Base-by-base conservation (phyloP, 2,329 filamentous ascomycete genomes). In the Lojkania enalia region DNA sequence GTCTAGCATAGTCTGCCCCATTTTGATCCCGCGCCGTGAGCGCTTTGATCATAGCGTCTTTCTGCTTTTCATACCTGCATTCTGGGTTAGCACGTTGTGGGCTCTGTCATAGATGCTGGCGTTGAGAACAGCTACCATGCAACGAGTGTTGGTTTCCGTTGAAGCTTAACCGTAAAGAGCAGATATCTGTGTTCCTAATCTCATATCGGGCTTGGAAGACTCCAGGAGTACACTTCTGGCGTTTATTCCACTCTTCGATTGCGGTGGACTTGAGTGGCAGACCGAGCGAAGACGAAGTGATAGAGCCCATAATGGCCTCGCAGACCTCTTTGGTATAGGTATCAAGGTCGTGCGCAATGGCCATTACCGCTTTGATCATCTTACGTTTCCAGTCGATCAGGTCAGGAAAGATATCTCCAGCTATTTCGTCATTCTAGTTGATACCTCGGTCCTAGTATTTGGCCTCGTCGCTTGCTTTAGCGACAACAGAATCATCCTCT, bases 371-470 rank as follows among this genome's bases (percentile, higher is more conserved):
- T 15, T 15, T 12, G 2, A 25, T 37, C 43, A 44, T 39, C 23
- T 36, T 32, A 2, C 11, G 18, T 19, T 33, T 36, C 47, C 47
- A 50, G 3, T 13, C 4, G 5, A 5, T 11, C 25, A 47, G 15
- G 21, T 42, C 41, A 14, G 36, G 38, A 2, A 4, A 5, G 15
- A 42, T 40, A 5, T 35, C 37, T 13, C 42, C 19, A 12, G n/a
- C 12, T 1, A 51, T 31, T 3, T 54, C 51, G n/a, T 44, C 16
- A 36, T 54, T 54, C 51, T 48, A 54, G 25, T 51, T 51, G 15
- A 48, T 31, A 7, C 9, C 18, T 20, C 27, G 21, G 11, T 21
- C 38, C n/a, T 27, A 14, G 27, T 43, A 49, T n/a, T 36, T 43
- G 9, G 4, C 5, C 12, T 47, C 45, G 25, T 39, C 27, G 35